A percentile compares a stretch with the other conserved stretches of the same genome.
Conservation (phyloP, 2,329 filamentous ascomycete species). For the Meredithiella fracta region DNA sequence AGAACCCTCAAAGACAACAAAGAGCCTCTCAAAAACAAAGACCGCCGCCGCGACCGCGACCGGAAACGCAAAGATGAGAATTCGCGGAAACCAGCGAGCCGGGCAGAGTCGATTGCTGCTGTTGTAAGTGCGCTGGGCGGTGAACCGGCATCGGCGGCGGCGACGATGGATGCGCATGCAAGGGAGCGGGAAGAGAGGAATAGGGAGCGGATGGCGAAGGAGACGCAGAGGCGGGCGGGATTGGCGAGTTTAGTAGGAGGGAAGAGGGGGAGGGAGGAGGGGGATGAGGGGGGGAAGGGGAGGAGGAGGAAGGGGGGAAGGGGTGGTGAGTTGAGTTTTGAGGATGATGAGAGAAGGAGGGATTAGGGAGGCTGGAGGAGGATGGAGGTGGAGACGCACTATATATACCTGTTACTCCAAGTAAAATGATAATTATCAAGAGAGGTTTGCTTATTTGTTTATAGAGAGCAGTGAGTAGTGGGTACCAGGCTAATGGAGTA, state of each 20-base stretch:
- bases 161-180: conserved; percentile 41
- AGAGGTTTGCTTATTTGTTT: too few species aligned
- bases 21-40: conserved; percentile 19
- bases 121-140: conserved; percentile 1
- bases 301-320: conserved; percentile 8
- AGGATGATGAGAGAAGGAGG: conserved; percentile 34
- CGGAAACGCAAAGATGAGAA: conserved; percentile 22
- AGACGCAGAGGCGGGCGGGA: conserved; percentile 48
- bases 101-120: conserved; percentile 2
- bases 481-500: too few species aligned
- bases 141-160: neutral
- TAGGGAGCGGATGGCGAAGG: conserved; percentile 49
- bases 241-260: conserved; percentile 29
- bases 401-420: neutral
- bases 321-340: conserved; percentile 32
- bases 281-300: conserved; percentile 19
- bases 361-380: neutral
- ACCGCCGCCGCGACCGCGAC: conserved; percentile 20
- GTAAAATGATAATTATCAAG: too few species aligned
- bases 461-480: too few species aligned
- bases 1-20: neutral
- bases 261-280: conserved; percentile 36
- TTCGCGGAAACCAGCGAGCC: neutral
- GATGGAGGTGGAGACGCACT: neutral
- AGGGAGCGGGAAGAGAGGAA: conserved; percentile 51